Percentiles rank a stretch among this genome's conserved stretches.
Conservation (phyloP, 768 basidiomycete species). For the Phlebiopsis flavidoalba region DNA sequence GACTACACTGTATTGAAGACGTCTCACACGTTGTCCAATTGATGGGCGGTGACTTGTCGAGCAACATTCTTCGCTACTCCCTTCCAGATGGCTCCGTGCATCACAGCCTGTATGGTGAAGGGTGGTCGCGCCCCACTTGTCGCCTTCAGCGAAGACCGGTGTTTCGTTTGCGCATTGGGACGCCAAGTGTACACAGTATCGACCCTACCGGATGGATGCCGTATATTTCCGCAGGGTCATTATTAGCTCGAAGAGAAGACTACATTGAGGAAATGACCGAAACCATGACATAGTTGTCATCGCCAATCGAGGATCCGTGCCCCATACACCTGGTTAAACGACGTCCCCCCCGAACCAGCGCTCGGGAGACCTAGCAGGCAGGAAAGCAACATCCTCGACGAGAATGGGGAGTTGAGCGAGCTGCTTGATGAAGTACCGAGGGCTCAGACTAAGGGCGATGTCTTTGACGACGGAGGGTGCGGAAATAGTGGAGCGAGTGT, state of each 20-base stretch:
- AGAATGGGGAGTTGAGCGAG: background rate
- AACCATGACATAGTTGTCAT: background rate
- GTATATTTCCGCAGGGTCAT: background rate
- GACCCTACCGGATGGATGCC: background rate
- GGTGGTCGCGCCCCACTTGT: background rate
- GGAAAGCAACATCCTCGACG: background rate
- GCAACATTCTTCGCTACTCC: background rate
- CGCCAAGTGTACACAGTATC: slow-evolving; percentile 1
- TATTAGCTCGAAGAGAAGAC: background rate
- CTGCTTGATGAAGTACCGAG: background rate
- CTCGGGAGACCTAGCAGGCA: background rate
- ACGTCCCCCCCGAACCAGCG: background rate
- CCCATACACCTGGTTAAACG: background rate
- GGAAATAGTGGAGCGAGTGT: slow-evolving; percentile 8
- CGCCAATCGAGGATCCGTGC: background rate
- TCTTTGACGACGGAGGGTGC: background rate
- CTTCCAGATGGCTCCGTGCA: background rate
- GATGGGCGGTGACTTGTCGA: background rate
- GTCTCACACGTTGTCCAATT: background rate
- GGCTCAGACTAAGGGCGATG: background rate
- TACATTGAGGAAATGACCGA: slow-evolving; percentile 9
- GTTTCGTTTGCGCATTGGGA: slow-evolving; percentile 6
- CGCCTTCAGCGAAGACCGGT: background rate
- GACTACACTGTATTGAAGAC: background rate
- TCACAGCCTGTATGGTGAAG: background rate